Evolutionary conservation across 352 stramenopile genomes (phyloP).

Genomic region (Globisporangium cylindrosporum): DNA sequence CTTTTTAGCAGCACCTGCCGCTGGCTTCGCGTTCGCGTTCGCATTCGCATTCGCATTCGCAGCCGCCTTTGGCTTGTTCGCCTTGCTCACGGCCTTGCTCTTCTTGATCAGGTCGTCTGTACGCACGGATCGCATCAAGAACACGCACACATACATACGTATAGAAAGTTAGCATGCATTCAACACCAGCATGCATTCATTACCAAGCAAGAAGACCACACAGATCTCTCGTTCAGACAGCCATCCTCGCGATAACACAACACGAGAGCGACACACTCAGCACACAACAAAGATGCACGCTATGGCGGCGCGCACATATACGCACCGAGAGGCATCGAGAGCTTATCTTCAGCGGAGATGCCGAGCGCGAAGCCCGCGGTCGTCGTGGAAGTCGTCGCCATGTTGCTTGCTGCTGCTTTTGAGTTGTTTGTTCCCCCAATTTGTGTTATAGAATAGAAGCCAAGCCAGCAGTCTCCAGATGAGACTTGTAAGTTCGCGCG

Average conservation of each 20-base stretch:
- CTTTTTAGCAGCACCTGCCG: conserved; percentile 6
- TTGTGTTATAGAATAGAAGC: neutral
- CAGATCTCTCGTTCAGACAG: neutral
- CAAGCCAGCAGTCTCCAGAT: no score
- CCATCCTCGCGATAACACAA: neutral
- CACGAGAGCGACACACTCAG: conserved; percentile 2
- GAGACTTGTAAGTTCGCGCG: no score
- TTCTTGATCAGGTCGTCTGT: conserved; percentile 49
- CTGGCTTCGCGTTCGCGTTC: neutral
- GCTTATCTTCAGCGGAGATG: conserved; percentile 56
- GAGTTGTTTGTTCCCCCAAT: conserved; percentile 9
- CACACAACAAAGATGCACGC: neutral
- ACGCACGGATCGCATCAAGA: neutral
- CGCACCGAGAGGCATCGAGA: conserved; percentile 48
- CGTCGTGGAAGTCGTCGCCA: conserved; percentile 9
- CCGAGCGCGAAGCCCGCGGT: conserved; percentile 36
- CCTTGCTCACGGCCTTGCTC: conserved; percentile 22
- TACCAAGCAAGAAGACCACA: neutral
- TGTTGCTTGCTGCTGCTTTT: conserved; percentile 6
- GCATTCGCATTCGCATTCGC: conserved; percentile 14
- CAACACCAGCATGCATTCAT: neutral
- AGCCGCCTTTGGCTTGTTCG: conserved; percentile 22
- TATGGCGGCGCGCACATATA: neutral
- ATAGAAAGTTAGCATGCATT: neutral
- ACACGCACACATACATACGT: neutral